These are phyloP conservation scores for Astraeus odoratus DNA, from an alignment of 768 basidiomycete genomes.

Conservation along the genomic window DNA sequence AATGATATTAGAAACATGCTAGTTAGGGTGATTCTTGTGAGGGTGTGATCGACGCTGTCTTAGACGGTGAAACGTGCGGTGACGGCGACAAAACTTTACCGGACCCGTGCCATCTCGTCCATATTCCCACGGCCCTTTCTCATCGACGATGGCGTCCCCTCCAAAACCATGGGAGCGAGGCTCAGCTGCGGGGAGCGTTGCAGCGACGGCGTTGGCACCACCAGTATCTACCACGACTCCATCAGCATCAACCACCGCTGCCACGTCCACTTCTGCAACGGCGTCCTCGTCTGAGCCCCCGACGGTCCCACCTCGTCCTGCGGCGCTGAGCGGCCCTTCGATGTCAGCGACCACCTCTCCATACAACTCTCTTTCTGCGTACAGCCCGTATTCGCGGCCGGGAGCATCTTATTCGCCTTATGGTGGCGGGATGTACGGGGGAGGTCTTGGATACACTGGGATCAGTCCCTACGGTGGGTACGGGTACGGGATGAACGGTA, in stretches of 20 bases:
- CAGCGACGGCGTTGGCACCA: conserved; percentile 22
- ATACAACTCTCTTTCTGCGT: conserved; percentile 41
- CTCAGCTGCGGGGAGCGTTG: no score
- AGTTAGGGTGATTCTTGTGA: no score
- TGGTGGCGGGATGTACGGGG: conserved; percentile 26
- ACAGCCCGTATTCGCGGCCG: conserved; percentile 36
- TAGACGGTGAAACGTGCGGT: no score
- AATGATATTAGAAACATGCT: no score
- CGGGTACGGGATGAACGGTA: conserved; percentile 47
- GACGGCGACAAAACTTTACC: no score
- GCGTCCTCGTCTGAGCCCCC: conserved; percentile 30
- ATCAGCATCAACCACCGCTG: conserved; percentile 12
- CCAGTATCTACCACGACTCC: conserved; percentile 15
- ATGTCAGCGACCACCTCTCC: conserved; percentile 34
- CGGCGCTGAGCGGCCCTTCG: conserved; percentile 38
- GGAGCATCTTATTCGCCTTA: conserved; percentile 32
- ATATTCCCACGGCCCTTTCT: neutral
- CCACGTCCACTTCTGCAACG: no score
- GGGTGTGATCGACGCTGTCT: no score
- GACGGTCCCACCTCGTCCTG: conserved; percentile 57
- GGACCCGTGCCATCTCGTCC: no score
- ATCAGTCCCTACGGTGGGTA: conserved; percentile 37
- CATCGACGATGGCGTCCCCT: conserved; percentile 62
- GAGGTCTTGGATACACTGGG: conserved; percentile 32
- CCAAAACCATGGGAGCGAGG: conserved; percentile 93